Base-by-base conservation (phyloP, 176 grass and related monocot species). In the Neostapfia colusana region DNA sequence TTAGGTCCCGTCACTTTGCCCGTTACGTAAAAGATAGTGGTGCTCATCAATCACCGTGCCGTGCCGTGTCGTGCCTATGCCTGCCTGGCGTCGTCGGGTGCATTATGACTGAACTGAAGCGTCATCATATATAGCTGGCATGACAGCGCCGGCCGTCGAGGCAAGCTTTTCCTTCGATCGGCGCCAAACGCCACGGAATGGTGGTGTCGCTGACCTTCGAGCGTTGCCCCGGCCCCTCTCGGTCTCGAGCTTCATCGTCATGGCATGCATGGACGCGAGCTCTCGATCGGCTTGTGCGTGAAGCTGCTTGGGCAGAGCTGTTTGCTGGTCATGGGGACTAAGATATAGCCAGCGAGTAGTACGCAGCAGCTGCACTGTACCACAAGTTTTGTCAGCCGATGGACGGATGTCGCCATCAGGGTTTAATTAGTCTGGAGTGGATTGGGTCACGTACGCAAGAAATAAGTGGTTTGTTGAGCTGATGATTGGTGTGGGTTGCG, bases 401-500 rank as follows among this genome's bases (percentile, higher is more conserved):
- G 2, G 31, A 31, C 31, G 31, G 28, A 21, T n/a, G 69, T 18
- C 27, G 45, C 35, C 26, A n/a, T 28, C 26, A 27, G 25, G 31
- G 31, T 31, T 31, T 11, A 15, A 6, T 17, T 49, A 51, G 17
- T 20, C 4, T 16, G 48, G 46, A 31, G 3, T 31, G 31, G 31
- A 31, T 31, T 31, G 31, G 21, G 17, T 40, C 38, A 12, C 17
- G 16, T 20, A 12, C 17, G 16, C 8, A 65, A 65, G 31, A 31
- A 31, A 31, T 31, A 45, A 85, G 63, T 63, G 73, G 70, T 63
- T 69, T 36, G 10, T 8, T 31, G 31, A 1, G 31, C 40, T 14
- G 24, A 75, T 69, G 63, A 63, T 77, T 62, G 54, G 51, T 53
- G 62, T 42, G 54, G 51, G 35, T 69, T 34, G 24, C 67, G 83